A percentile compares a stretch with the other conserved stretches of the same genome.
Conservation (phyloP, 805 yeast genomes). For the Cyberlindnera bimundalis region DNA sequence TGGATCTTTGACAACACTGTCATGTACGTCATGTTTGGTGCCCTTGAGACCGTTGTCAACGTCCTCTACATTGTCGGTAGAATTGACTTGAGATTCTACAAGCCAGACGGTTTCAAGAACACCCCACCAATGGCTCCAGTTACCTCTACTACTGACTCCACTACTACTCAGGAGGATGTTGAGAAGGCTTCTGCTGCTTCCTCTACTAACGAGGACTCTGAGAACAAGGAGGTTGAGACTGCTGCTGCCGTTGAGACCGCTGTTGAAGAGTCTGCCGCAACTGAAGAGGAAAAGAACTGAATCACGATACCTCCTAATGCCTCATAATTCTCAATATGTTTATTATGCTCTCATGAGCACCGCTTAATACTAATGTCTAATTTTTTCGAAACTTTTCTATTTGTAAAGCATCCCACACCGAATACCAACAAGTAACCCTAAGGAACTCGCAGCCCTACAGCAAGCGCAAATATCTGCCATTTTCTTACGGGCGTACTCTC, state of each 20-base stretch:
- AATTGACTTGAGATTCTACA: slow-evolving; percentile 74
- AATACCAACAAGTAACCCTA: too few relatives aligned
- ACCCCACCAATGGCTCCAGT: not conserved
- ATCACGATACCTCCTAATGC: too few relatives aligned
- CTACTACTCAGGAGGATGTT: slow-evolving; percentile 3
- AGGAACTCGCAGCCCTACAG: too few relatives aligned
- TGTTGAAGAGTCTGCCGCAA: too few relatives aligned
- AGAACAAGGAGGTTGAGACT: not conserved
- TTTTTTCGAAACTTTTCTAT: too few relatives aligned
- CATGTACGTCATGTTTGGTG: slow-evolving; percentile 69
- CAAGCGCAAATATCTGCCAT: slow-evolving; percentile 4
- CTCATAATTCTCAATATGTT: too few relatives aligned
- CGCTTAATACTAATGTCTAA: not conserved
- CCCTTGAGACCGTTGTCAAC: slow-evolving; percentile 57
- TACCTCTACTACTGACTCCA: not conserved
- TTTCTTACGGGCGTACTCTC: not conserved
- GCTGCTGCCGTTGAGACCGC: too few relatives aligned
- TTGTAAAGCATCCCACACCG: too few relatives aligned
- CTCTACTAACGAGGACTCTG: slow-evolving; percentile 3
- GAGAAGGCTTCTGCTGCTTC: slow-evolving; percentile 2
- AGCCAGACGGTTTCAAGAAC: slow-evolving; percentile 51
- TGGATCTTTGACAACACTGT: slow-evolving; percentile 54
- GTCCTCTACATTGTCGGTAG: slow-evolving; percentile 57
- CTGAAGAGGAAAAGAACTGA: too few relatives aligned
- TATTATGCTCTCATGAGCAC: too few relatives aligned